Conservation (phyloP, 352 stramenopile species). For the Pythium graminicola region DNA sequence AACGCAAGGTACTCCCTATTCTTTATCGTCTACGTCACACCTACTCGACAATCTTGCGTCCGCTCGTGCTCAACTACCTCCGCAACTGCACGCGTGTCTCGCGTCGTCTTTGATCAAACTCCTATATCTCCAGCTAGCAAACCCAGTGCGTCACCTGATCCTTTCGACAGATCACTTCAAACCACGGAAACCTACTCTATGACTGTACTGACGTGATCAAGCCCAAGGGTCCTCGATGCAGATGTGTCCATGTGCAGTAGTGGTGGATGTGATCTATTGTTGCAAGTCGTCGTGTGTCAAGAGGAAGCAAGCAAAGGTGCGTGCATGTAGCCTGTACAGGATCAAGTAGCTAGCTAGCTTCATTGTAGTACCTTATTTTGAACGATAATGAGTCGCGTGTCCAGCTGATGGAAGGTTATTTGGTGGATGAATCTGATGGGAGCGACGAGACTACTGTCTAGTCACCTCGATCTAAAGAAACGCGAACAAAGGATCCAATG, state of each 20-base stretch:
- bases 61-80: slow-evolving; percentile 74
- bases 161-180: background rate
- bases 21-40: slow-evolving; percentile 67
- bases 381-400: slow-evolving; percentile 11
- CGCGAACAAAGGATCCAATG: background rate
- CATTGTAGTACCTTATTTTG: slow-evolving; percentile 9
- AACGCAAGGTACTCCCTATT: slow-evolving; percentile 78
- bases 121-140: background rate
- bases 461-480: background rate
- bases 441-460: too few relatives aligned
- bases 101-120: slow-evolving; percentile 26
- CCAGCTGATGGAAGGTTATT: background rate
- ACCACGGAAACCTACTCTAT: background rate
- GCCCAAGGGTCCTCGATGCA: too few relatives aligned
- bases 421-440: too few relatives aligned
- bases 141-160: background rate
- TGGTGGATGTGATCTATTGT: slow-evolving; percentile 1
- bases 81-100: slow-evolving; percentile 57
- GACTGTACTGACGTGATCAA: background rate
- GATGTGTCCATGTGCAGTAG: slow-evolving; percentile 8
- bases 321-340: slow-evolving; percentile 7
- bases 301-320: background rate
- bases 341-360: background rate
- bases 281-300: background rate
- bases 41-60: slow-evolving; percentile 71